Conservation (phyloP, 73 alveolate species). For the Paramecium sexaurelia region DNA sequence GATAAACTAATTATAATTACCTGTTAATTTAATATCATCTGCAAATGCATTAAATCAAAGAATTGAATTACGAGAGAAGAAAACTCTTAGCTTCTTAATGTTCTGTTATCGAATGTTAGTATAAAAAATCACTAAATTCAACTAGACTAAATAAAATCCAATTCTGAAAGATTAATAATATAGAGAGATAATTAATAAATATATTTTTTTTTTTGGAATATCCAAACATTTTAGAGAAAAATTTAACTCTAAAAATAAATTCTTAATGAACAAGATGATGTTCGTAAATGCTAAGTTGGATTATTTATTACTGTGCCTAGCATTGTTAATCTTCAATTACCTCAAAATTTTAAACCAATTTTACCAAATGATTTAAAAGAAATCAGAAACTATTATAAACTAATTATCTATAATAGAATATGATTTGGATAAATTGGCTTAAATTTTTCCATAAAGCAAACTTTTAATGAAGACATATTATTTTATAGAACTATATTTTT, state of each 20-base stretch:
- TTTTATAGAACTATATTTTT: background rate
- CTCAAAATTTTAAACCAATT: background rate
- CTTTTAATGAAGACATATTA: background rate
- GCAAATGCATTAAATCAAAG: background rate
- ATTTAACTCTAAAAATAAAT: background rate
- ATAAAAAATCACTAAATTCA: background rate
- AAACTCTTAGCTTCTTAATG: slow-evolving; percentile 6
- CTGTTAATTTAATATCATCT: slow-evolving; percentile 20
- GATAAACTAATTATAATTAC: background rate
- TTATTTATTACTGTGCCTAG: background rate
- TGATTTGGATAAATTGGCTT: background rate
- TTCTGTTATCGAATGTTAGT: background rate
- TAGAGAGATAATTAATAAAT: no score
- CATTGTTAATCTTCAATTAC: background rate
- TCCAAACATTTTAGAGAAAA: background rate
- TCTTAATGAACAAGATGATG: slow-evolving; percentile 21
- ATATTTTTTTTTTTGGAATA: no score
- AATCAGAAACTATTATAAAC: background rate
- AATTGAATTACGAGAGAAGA: background rate
- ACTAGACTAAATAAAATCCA: background rate
- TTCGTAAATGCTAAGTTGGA: background rate
- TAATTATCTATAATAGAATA: background rate
- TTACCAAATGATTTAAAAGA: background rate
- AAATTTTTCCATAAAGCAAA: background rate
- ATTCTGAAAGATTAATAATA: background rate